These are phyloP conservation scores for Mrakia gelida DNA, from an alignment of 768 basidiomycete species.

Conservation along the genomic window DNA sequence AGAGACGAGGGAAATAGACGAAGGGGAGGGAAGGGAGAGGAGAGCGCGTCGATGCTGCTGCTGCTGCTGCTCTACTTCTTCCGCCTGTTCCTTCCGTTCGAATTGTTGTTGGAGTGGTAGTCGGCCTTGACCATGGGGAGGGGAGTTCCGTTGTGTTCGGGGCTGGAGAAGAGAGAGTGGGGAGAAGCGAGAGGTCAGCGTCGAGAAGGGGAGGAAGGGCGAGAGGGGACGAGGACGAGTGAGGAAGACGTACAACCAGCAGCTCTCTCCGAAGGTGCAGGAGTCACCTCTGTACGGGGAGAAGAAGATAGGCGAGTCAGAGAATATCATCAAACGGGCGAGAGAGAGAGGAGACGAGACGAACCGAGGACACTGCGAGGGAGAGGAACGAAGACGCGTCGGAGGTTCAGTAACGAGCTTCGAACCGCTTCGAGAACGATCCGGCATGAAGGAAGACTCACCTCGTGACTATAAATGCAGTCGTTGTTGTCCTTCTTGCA, in stretches of 20 bases:
- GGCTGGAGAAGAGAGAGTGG: not conserved
- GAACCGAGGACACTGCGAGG: not conserved
- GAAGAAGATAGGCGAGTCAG: not conserved
- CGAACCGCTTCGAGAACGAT: not conserved
- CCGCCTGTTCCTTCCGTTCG: not conserved
- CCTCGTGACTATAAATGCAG: not conserved
- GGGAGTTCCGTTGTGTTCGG: not conserved
- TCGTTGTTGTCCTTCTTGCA: not conserved
- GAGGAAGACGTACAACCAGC: not conserved
- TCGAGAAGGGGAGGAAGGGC: not conserved
- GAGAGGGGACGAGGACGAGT: not conserved
- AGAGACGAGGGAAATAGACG: not conserved
- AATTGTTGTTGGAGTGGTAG: not conserved
- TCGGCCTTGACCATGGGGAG: not conserved
- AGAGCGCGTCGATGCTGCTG: not conserved
- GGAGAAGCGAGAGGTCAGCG: not conserved
- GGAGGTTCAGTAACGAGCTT: not conserved
- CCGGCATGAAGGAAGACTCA: not conserved
- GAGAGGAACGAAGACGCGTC: not conserved
- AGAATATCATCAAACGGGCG: not conserved
- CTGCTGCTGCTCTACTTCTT: not conserved
- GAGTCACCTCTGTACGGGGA: not conserved
- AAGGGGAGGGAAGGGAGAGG: not conserved
- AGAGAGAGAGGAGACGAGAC: not conserved
- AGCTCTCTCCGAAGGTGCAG: slow-evolving; percentile 1